A percentile compares a stretch with the other conserved stretches of the same genome.
These are phyloP conservation scores for Mucor piriformis DNA, from an alignment of 371 early-diverging fungal species.

Conservation along the genomic window DNA sequence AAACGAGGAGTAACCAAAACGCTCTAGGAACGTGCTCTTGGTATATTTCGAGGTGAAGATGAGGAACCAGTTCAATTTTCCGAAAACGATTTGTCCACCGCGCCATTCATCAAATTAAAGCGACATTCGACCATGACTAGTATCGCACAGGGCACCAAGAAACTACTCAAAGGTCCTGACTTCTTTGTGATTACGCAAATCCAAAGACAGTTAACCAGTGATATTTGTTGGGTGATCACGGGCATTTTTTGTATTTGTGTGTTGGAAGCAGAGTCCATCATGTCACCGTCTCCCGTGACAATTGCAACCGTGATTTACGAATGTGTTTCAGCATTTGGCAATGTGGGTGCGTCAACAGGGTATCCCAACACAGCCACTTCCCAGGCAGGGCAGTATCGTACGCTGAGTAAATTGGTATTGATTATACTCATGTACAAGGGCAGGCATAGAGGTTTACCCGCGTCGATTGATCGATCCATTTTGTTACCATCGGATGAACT, in stretches of 20 bases:
- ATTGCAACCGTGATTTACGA: slow-evolving; percentile 43
- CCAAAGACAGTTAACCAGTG: slow-evolving; percentile 46
- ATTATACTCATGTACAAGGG: slow-evolving; percentile 49
- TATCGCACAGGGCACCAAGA: slow-evolving; percentile 39
- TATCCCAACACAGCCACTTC: slow-evolving; percentile 41
- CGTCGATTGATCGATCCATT: slow-evolving; percentile 51
- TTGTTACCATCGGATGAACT: slow-evolving; percentile 43
- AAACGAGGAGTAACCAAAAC: neutral
- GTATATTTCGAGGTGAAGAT: slow-evolving; percentile 46
- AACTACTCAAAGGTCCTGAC: slow-evolving; percentile 36
- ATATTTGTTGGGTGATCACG: slow-evolving; percentile 47
- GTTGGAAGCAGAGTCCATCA: slow-evolving; percentile 35
- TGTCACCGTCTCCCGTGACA: slow-evolving; percentile 45
- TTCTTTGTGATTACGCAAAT: slow-evolving; percentile 51
- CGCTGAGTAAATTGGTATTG: slow-evolving; percentile 41
- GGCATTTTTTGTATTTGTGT: slow-evolving; percentile 41
- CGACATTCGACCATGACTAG: slow-evolving; percentile 48
- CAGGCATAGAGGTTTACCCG: slow-evolving; percentile 47
- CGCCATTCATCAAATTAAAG: slow-evolving; percentile 37
- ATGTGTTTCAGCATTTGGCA: slow-evolving; percentile 49
- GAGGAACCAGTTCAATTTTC: slow-evolving; percentile 32
- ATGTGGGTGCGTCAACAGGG: slow-evolving; percentile 44
- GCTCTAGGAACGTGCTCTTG: slow-evolving; percentile 47
- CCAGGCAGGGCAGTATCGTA: slow-evolving; percentile 39
- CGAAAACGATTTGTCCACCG: slow-evolving; percentile 30